Evolutionary conservation across 345 rosid genomes (phyloP).

Genomic region (Sapria himalayana): DNA sequence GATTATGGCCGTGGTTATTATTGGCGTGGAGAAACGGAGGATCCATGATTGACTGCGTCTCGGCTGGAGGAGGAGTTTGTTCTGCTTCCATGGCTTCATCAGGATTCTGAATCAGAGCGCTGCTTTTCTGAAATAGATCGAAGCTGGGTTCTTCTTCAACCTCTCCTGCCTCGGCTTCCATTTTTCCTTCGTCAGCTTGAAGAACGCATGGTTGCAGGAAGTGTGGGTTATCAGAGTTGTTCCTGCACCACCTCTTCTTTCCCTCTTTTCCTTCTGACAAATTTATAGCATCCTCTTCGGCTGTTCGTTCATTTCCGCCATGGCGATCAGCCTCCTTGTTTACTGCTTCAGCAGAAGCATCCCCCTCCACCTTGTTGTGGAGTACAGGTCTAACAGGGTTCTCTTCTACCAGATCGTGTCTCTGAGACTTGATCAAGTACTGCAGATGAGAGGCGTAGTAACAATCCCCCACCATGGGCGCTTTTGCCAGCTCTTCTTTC

Average conservation of each 20-base stretch:
- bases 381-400: too few species aligned
- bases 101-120: constrained; percentile 36
- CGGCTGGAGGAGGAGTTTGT: constrained; percentile 30
- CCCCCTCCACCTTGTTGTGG: constrained; percentile 18
- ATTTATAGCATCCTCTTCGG: constrained; percentile 17
- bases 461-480: constrained; percentile 29
- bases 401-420: constrained; percentile 17
- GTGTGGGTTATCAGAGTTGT: too few species aligned
- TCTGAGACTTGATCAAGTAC: constrained; percentile 42
- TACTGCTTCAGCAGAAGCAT: background rate
- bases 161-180: constrained; percentile 19
- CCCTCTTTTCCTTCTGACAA: constrained; percentile 10
- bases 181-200: constrained; percentile 13
- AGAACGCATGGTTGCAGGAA: too few species aligned
- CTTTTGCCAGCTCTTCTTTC: constrained; percentile 45
- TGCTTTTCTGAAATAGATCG: constrained; percentile 21
- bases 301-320: constrained; percentile 1
- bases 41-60: too few species aligned
- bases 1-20: too few species aligned
- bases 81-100: constrained; percentile 38
- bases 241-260: constrained; percentile 12
- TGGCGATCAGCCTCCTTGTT: too few species aligned
- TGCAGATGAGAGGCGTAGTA: constrained; percentile 84
- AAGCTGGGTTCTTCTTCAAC: constrained; percentile 24
- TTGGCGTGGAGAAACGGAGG: too few species aligned